Evolutionary conservation across 306 rosid species (phyloP), one percentile per base, ranked within the genome.

Genomic region (Abrus precatorius): DNA sequence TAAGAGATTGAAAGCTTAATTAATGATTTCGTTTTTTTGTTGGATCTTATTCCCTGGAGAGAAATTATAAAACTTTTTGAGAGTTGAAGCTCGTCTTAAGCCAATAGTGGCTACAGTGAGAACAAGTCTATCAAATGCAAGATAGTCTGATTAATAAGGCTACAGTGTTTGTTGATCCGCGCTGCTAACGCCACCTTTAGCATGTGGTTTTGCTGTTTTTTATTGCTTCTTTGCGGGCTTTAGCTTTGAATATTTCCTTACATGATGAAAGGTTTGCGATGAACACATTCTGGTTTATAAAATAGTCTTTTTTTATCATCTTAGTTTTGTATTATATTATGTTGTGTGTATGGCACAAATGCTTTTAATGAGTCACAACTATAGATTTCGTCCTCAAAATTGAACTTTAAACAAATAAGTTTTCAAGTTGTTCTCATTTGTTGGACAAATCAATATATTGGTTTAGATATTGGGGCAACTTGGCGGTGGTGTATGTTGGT

Each of bases 381-480:
- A 48, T 54, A 67, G 47, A 63, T 28, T 38, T 64, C n/a, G n/a
- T 9, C 40, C 20, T 12, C 4, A 20, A 55, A 60, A 64, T 13
- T 12, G 9, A 68, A 3, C n/a, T n/a, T 69, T 10, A 65, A 13
- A 30, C 9, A 20, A 20, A 20, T 20, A 20, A 20, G 20, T 20
- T 43, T 78, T 82, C 32, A 28, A 11, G 14, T 62, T 6, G 44
- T 59, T 59, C 36, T 67, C 34, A 14, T 78, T 14, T 32, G 9
- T 64, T 28, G 44, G 62, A 83, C 57, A 63, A 13, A 7, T 70
- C 61, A 1, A 62, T 70, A 40, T 40, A 61, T 80, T 33, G 72
- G 34, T 74, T 74, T 69, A 43, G 49, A 43, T 52, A 63, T 69
- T 69, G 75, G 55, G 63, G 50, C 70, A 69, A 62, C 69, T 64